Conservation (phyloP, 768 basidiomycete genomes). For the Russula sp. region DNA sequence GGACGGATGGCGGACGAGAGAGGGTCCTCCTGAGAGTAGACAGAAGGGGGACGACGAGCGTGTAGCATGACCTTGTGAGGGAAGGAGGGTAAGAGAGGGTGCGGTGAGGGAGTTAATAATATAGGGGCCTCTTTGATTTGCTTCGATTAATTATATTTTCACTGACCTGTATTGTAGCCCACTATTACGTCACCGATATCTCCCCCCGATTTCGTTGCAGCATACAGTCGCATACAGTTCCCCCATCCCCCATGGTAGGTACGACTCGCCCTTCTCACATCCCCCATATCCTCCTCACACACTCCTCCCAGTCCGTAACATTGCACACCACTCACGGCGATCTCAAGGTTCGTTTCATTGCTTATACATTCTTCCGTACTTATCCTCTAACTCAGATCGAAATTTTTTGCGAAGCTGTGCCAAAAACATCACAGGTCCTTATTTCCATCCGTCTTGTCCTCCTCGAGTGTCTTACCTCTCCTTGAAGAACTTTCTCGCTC, state of each 20-base stretch:
- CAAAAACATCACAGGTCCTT: constrained; percentile 86
- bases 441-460: constrained; percentile 22
- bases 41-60: constrained; percentile 61
- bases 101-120: constrained; percentile 25
- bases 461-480: background rate
- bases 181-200: constrained; percentile 7
- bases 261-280: background rate
- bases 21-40: constrained; percentile 70
- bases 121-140: constrained; percentile 3
- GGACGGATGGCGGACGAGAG: constrained; percentile 66
- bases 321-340: constrained; percentile 93
- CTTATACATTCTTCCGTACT: constrained; percentile 2
- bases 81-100: background rate
- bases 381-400: constrained; percentile 63
- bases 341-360: constrained; percentile 62
- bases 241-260: too few species aligned
- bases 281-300: constrained; percentile 23
- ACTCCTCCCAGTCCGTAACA: constrained; percentile 72
- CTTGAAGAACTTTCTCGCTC: constrained; percentile 86
- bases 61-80: constrained; percentile 39
- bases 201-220: background rate
- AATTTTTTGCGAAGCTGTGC: constrained; percentile 95
- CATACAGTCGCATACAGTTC: background rate
- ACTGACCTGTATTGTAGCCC: background rate
- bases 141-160: background rate